Conservation (phyloP, 139 green algal genomes). For the Chlorella sp. region DNA sequence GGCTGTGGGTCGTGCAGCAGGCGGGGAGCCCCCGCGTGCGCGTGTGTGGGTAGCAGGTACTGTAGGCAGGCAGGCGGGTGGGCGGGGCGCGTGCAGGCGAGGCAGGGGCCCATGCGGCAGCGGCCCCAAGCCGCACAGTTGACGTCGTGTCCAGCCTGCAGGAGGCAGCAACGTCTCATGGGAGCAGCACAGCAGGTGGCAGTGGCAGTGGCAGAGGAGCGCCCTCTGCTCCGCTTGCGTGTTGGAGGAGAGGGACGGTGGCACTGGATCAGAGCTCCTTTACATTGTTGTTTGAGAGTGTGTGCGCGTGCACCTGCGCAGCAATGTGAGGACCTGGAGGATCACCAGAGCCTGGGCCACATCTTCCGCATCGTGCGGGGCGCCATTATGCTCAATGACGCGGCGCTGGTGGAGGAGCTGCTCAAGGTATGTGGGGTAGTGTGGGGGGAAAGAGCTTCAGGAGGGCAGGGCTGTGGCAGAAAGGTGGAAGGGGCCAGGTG, state of each 20-base stretch:
- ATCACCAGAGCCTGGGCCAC: constrained; percentile 61
- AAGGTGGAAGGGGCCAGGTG: neutral
- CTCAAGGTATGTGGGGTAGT: constrained; percentile 30
- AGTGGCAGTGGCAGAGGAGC: neutral
- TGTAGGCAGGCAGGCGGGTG: too few relatives aligned
- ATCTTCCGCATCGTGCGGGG: constrained; percentile 67
- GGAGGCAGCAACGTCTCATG: neutral
- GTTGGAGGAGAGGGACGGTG: neutral
- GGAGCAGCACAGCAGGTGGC: neutral
- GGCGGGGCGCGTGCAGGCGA: too few relatives aligned
- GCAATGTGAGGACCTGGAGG: constrained; percentile 91
- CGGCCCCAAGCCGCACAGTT: too few relatives aligned
- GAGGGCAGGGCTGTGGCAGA: neutral
- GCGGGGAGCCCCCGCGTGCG: too few relatives aligned
- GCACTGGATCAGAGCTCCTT: neutral
- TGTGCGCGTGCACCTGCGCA: too few relatives aligned
- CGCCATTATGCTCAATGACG: constrained; percentile 92
- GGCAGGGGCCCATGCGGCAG: too few relatives aligned
- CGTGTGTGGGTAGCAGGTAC: too few relatives aligned
- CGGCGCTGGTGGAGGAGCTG: constrained; percentile 75
- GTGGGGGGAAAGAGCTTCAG: neutral
- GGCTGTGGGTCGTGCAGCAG: too few relatives aligned
- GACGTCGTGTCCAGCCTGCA: neutral
- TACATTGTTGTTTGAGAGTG: neutral
- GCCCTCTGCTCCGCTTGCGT: neutral